These are phyloP conservation scores for Gynostemma pentaphyllum DNA, from an alignment of 306 rosid species.

Conservation along the genomic window DNA sequence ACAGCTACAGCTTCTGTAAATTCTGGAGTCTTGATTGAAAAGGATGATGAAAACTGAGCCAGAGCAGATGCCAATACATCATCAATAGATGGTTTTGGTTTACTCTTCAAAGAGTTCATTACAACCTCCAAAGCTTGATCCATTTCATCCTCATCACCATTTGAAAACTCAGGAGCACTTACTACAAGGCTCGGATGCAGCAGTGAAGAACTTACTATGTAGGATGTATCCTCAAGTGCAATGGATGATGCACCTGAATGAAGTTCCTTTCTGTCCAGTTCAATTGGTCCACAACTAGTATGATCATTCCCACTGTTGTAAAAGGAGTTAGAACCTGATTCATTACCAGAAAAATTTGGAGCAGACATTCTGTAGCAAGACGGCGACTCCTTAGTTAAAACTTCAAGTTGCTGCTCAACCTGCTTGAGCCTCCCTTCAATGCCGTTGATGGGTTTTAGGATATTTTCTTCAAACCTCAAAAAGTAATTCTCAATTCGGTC, in stretches of 20 bases:
- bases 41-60: conserved; percentile 49
- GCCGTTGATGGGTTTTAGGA: conserved; percentile 61
- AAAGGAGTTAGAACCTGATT: conserved; percentile 40
- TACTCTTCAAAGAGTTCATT: conserved; percentile 21
- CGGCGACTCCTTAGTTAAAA: conserved; percentile 29
- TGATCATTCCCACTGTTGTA: conserved; percentile 24
- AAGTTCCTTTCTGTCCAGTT: conserved; percentile 15
- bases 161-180: conserved; percentile 74
- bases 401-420: conserved; percentile 83
- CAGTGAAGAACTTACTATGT: conserved; percentile 27
- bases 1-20: conserved; percentile 25
- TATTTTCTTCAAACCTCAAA: conserved; percentile 72
- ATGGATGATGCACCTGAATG: conserved; percentile 20
- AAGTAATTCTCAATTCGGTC: conserved; percentile 54
- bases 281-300: conserved; percentile 24
- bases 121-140: conserved; percentile 13
- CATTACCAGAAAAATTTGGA: conserved; percentile 43
- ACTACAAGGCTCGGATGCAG: conserved; percentile 57
- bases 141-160: conserved; percentile 47
- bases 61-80: conserved; percentile 77
- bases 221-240: conserved; percentile 20
- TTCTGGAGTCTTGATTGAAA: conserved; percentile 25
- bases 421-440: conserved; percentile 74
- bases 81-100: conserved; percentile 51
- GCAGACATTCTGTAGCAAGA: conserved; percentile 40